A percentile compares a stretch with the other conserved stretches of the same genome.
Evolutionary conservation across 2,329 filamentous ascomycete genomes (phyloP).

Genomic region (Pseudopyricularia javanii): DNA sequence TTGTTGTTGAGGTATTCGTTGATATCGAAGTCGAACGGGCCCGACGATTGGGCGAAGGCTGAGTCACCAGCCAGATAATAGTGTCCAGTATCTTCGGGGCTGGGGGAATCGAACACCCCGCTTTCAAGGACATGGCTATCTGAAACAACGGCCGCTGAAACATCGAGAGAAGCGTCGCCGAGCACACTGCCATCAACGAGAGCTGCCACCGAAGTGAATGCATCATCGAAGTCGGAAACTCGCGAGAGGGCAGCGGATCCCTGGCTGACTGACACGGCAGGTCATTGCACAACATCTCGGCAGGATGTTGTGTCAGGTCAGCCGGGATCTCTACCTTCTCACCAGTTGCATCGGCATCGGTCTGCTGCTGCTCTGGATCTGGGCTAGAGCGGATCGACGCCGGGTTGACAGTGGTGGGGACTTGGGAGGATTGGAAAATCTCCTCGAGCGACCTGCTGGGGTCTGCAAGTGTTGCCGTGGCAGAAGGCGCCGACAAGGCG

Average conservation of each 20-base stretch:
- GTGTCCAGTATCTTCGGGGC: slow-evolving; percentile 52
- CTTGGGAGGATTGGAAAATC: slow-evolving; percentile 22
- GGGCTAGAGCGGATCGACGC: slow-evolving; percentile 38
- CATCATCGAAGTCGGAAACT: slow-evolving; percentile 8
- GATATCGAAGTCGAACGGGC: slow-evolving; percentile 30
- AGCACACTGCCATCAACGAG: slow-evolving; percentile 51
- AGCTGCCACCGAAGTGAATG: slow-evolving; percentile 39
- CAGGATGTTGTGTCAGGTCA: slow-evolving; percentile 99
- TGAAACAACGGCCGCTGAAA: slow-evolving; percentile 57
- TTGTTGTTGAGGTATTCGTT: slow-evolving; percentile 44
- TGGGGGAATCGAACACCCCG: slow-evolving; percentile 63
- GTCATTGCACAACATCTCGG: slow-evolving; percentile 96
- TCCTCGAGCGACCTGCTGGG: slow-evolving; percentile 21
- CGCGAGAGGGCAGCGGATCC: slow-evolving; percentile 34
- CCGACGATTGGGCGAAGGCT: slow-evolving; percentile 27
- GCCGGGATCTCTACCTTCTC: slow-evolving; percentile 33
- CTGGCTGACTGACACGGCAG: slow-evolving; percentile 97
- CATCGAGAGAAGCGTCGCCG: slow-evolving; percentile 56
- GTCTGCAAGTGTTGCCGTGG: neutral
- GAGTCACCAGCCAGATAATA: slow-evolving; percentile 54
- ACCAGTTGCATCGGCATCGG: slow-evolving; percentile 10
- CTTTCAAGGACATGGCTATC: slow-evolving; percentile 68
- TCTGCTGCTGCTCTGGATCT: slow-evolving; percentile 14
- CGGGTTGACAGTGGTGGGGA: slow-evolving; percentile 44
- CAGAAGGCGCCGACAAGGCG: slow-evolving; percentile 2